Percentiles rank a stretch among this genome's conserved stretches.
phyloP scores from a whole-genome alignment of 768 basidiomycete species.

The Cystofilobasidium capitatum region DNA sequence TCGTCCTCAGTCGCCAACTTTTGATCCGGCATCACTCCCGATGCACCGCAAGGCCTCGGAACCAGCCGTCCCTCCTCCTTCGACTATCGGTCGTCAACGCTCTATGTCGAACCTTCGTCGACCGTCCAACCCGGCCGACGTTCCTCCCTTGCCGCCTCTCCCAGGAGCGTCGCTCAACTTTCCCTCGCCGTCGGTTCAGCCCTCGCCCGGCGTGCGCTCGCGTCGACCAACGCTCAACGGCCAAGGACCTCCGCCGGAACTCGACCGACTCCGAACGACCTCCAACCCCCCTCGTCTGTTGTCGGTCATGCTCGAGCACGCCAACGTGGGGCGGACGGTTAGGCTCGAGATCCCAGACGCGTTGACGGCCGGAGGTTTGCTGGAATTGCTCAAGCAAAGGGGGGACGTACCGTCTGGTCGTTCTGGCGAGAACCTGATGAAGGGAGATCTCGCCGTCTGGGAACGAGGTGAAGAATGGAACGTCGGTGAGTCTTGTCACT shows the following conservation, averaged over 20 bases:
- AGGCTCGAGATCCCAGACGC: constrained; percentile 3
- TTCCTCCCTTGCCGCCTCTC: not conserved
- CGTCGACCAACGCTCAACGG: not conserved
- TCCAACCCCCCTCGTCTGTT: not conserved
- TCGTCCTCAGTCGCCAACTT: not conserved
- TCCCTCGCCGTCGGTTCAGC: constrained; percentile 4
- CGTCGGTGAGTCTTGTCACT: constrained; percentile 54
- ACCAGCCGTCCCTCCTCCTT: constrained; percentile 9
- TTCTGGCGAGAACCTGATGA: constrained; percentile 37
- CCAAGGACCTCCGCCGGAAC: not conserved
- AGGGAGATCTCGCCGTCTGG: constrained; percentile 68
- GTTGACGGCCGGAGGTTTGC: constrained; percentile 14
- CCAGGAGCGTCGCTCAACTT: constrained; percentile 16
- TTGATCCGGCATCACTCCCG: not conserved
- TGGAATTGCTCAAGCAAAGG: constrained; percentile 10
- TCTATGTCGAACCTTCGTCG: not conserved
- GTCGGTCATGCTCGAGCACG: not conserved
- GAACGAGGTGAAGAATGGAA: constrained; percentile 86
- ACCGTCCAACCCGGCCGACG: not conserved
- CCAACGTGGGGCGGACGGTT: constrained; percentile 3
- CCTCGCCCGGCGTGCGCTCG: not conserved
- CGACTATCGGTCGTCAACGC: not conserved
- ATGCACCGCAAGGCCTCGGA: constrained; percentile 1
- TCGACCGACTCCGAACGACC: not conserved
- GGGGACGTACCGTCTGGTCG: constrained; percentile 1